Base-by-base conservation (phyloP, 371 early-diverging fungal species). In the Syncephalastrum contaminatum region DNA sequence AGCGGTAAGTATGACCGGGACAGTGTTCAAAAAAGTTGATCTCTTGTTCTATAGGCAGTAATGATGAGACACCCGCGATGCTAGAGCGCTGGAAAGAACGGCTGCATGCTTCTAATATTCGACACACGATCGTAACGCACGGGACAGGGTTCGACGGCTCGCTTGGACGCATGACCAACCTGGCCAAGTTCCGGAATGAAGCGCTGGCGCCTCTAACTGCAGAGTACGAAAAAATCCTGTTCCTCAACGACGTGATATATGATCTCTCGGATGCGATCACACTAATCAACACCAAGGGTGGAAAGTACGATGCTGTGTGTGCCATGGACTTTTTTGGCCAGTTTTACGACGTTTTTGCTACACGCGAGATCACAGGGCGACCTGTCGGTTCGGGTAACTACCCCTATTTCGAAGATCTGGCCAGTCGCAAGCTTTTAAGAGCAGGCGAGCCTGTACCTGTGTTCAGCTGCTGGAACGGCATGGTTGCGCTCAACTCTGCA, bases 391-490 rank as follows among this genome's bases (percentile, higher is more conserved):
- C 64, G 6, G 62, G 59, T 30, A 46, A 64, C 6, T 69, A 61
- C 27, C 69, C 69, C 5, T 69, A 64, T 44, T 64, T 69, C 45
- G 43, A 44, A 25, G 62, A 64, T 43, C 15, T 43, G n/a, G 42
- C 27, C 2, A 64, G 59, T 30, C 54, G 44, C 14, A 22, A 50
- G 15, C 50, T 70, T 5, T 30, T 66, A 5, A 22, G 42, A 3
- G 22, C 44, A 12, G 50, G 52, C 15, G 30, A 61, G 18, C 51
- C 48, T 1, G 56, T 70, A 12, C 66, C 63, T 13, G 70, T 70
- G 10, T 70, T 63, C 51, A 63, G 64, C 25, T 70, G 70, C 45
- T 70, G 70, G 70, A 63, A 63, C 30, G 70, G 70, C 41, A 61
- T 64, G 61, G 61, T 56, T 12, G 60, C 53, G 8, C 40, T 70